phyloP scores from a whole-genome alignment of 768 basidiomycete genomes.

The Polyporus arcularius region DNA sequence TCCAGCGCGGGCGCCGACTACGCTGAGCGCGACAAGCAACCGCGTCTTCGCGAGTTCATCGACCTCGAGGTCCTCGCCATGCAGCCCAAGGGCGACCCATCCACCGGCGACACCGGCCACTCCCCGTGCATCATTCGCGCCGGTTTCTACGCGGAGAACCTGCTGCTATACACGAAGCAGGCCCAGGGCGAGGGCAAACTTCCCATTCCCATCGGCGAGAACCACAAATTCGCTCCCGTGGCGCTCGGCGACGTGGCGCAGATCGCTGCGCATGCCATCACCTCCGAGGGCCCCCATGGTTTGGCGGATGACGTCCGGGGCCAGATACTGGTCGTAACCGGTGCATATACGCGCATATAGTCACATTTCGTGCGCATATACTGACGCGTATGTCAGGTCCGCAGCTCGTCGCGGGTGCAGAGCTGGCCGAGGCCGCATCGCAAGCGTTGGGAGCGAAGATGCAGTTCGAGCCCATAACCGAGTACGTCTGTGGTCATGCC shows the following conservation, averaged over 20 bases:
- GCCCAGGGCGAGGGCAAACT: constrained; percentile 28
- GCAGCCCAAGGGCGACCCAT: constrained; percentile 24
- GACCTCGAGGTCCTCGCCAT: constrained; percentile 32
- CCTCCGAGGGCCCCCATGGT: constrained; percentile 32
- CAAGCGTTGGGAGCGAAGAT: constrained; percentile 26
- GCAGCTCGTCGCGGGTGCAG: constrained; percentile 25
- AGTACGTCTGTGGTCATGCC: constrained; percentile 13
- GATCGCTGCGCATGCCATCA: constrained; percentile 28
- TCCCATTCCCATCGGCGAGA: constrained; percentile 29
- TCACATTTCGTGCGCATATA: neutral
- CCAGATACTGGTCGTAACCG: constrained; percentile 31
- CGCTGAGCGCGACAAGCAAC: constrained; percentile 34
- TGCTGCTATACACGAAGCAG: constrained; percentile 31
- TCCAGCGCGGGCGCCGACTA: constrained; percentile 30
- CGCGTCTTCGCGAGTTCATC: constrained; percentile 34
- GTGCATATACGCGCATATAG: constrained; percentile 1
- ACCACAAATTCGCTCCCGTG: constrained; percentile 32
- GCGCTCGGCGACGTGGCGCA: constrained; percentile 34
- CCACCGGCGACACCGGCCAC: constrained; percentile 29
- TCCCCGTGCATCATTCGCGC: constrained; percentile 33
- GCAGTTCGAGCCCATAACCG: constrained; percentile 28
- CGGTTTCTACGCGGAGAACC: constrained; percentile 34
- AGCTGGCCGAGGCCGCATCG: constrained; percentile 28
- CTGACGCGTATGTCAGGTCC: neutral
- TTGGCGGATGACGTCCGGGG: constrained; percentile 31